Evolutionary conservation across 306 rosid species (phyloP), one percentile per base, ranked within the genome.

Genomic region (Quercus agrifolia): DNA sequence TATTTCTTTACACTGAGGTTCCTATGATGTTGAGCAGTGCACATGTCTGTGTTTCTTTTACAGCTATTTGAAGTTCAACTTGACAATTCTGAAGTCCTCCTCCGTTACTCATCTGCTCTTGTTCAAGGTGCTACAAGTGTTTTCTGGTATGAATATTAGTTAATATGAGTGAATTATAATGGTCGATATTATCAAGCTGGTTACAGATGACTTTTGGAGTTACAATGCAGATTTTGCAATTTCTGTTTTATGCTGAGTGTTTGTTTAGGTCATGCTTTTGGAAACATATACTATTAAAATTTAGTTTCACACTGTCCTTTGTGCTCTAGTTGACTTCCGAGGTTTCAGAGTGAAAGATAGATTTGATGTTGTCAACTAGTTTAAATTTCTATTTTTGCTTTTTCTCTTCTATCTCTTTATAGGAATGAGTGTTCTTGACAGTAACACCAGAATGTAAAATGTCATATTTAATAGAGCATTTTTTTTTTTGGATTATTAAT

Each of bases 41-140:
- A 59, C 70, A 61, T 33, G 71, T 74, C 73, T n/a, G 71, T 68
- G 63, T 81, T 23, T 52, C 52, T 44, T 80, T 57, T 81, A 82
- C 96, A 96, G 99, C 85, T 96, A 78, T 96, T 96, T 91, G 97
- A 96, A 87, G 92, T 80, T 71, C 91, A 96, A 74, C 85, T 93
- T 71, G 94, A 89, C 79, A 88, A 88, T 69, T 88, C 93, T 38
- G 99, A 96, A 74, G 97, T 93, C 74, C 98, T 93, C 67, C 98
- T 96, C 68, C 98, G 98, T 52, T 91, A 91, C 85, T 93, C 99
- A 74, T 91, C 96, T 82, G 99, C 99, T 80, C 91, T 96, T 87
- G 94, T 91, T 87, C 92, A 96, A 91, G 99, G 99, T 77, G 97
- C 96, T 80, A 88, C 97, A 74, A 87, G 93, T 85, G 90, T 91